Conservation (phyloP, 306 rosid genomes). For the Vicia villosa region DNA sequence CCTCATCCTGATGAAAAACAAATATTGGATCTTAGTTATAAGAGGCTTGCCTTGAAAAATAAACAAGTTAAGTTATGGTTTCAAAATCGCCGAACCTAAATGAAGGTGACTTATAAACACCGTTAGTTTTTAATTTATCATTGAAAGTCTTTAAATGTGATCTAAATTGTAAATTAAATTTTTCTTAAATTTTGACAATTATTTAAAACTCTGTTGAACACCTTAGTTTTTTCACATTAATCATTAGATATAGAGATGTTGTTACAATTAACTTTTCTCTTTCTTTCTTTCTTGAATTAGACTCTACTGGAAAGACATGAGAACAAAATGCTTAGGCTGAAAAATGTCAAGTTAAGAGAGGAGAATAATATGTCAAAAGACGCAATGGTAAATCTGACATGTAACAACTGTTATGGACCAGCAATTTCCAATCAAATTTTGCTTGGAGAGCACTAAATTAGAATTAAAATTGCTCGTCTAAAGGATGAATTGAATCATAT, state of each 20-base stretch:
- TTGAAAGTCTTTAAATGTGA: neutral
- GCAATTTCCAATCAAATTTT: slow-evolving; percentile 85
- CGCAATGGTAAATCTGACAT: slow-evolving; percentile 72
- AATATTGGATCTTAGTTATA: slow-evolving; percentile 79
- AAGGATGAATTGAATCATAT: slow-evolving; percentile 70
- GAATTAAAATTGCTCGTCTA: slow-evolving; percentile 83
- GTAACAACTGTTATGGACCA: slow-evolving; percentile 82
- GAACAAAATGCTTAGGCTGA: slow-evolving; percentile 75
- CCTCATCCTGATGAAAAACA: no score
- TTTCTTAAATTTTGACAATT: neutral
- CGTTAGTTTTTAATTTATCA: neutral
- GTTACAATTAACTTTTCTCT: neutral
- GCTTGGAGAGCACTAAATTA: slow-evolving; percentile 81
- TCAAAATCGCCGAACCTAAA: slow-evolving; percentile 90
- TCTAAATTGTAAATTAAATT: neutral
- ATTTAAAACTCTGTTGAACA: no score
- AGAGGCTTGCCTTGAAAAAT: slow-evolving; percentile 70
- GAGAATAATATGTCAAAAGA: slow-evolving; percentile 82
- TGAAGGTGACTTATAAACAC: slow-evolving; percentile 68
- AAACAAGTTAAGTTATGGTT: slow-evolving; percentile 99
- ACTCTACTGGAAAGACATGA: slow-evolving; percentile 98
- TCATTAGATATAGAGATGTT: no score
- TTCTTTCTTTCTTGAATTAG: slow-evolving; percentile 45
- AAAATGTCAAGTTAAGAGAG: slow-evolving; percentile 84
- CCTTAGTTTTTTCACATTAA: neutral